phyloP scores from a whole-genome alignment of 2,329 filamentous ascomycete genomes.

The Trichoderma koningiopsis region DNA sequence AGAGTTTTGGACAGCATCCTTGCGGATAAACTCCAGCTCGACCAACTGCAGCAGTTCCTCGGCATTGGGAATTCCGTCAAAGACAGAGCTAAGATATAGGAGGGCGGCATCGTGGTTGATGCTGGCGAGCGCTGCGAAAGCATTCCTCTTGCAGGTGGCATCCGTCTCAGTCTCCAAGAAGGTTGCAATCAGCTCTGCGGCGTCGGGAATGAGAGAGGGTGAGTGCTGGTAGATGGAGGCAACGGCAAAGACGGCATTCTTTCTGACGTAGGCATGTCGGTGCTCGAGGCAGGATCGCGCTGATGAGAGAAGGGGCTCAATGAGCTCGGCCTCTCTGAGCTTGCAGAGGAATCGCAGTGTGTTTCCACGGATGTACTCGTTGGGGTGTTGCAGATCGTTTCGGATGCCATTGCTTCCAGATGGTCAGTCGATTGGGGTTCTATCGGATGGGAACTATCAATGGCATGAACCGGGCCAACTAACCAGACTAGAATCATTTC shows the following conservation, averaged over 20 bases:
- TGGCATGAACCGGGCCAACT: constrained; percentile 22
- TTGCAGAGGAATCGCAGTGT: constrained; percentile 98
- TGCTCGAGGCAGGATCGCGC: constrained; percentile 92
- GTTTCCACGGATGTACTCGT: constrained; percentile 97
- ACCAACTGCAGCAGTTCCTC: constrained; percentile 92
- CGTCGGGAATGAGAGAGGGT: constrained; percentile 90
- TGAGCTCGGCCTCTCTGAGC: constrained; percentile 89
- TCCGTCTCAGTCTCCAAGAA: constrained; percentile 93
- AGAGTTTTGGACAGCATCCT: constrained; percentile 91
- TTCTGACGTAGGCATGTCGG: constrained; percentile 95
- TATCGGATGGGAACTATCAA: neutral
- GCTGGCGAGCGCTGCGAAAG: constrained; percentile 84
- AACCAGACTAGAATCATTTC: constrained; percentile 99
- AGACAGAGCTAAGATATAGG: constrained; percentile 82
- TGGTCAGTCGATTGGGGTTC: neutral
- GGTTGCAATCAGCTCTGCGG: constrained; percentile 83
- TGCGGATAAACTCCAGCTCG: constrained; percentile 95
- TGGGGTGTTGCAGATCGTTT: constrained; percentile 94
- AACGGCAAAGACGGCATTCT: constrained; percentile 95
- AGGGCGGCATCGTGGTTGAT: constrained; percentile 94
- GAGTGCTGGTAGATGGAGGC: constrained; percentile 91
- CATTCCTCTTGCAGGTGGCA: constrained; percentile 95
- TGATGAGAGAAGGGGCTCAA: constrained; percentile 92
- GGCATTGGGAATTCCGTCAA: constrained; percentile 91
- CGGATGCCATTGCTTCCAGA: constrained; percentile 87